Conservation (phyloP, 768 basidiomycete species). For the Cystobasidium tubakii region DNA sequence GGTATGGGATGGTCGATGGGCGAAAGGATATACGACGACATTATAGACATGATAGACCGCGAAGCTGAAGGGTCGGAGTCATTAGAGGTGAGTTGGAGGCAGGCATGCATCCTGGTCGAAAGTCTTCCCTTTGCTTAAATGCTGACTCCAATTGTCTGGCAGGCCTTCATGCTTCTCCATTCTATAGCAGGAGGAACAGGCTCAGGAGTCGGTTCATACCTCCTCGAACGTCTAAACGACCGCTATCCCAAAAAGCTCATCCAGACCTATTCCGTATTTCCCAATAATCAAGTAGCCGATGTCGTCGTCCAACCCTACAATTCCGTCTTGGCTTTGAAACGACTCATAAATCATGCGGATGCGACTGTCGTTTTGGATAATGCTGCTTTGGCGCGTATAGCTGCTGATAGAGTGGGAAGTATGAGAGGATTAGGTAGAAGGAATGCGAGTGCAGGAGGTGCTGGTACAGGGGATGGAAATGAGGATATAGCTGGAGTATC, state of each 20-base stretch:
- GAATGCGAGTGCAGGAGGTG: slow-evolving; percentile 72
- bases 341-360: slow-evolving; percentile 91
- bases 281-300: slow-evolving; percentile 77
- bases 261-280: slow-evolving; percentile 98
- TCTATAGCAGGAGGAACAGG: slow-evolving; percentile 98
- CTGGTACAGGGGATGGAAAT: not conserved
- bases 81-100: slow-evolving; percentile 62
- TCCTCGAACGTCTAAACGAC: slow-evolving; percentile 92
- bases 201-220: slow-evolving; percentile 94
- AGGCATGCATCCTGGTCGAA: too few relatives aligned
- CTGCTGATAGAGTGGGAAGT: slow-evolving; percentile 63
- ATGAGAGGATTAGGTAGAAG: slow-evolving; percentile 77
- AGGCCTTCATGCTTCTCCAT: slow-evolving; percentile 99
- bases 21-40: slow-evolving; percentile 85
- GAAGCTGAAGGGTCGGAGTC: slow-evolving; percentile 98
- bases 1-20: slow-evolving; percentile 60
- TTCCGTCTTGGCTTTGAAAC: slow-evolving; percentile 82
- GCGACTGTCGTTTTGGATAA: slow-evolving; percentile 97
- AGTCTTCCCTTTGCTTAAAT: too few relatives aligned
- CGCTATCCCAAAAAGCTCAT: slow-evolving; percentile 98
- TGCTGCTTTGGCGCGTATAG: slow-evolving; percentile 83
- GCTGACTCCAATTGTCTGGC: too few relatives aligned
- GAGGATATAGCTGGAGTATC: slow-evolving; percentile 6
- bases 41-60: slow-evolving; percentile 95
- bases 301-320: slow-evolving; percentile 99